A percentile compares a stretch with the other conserved stretches of the same genome.
These are phyloP conservation scores for Lanzia echinophila DNA, from an alignment of 2,329 filamentous ascomycete species.

Conservation along the genomic window DNA sequence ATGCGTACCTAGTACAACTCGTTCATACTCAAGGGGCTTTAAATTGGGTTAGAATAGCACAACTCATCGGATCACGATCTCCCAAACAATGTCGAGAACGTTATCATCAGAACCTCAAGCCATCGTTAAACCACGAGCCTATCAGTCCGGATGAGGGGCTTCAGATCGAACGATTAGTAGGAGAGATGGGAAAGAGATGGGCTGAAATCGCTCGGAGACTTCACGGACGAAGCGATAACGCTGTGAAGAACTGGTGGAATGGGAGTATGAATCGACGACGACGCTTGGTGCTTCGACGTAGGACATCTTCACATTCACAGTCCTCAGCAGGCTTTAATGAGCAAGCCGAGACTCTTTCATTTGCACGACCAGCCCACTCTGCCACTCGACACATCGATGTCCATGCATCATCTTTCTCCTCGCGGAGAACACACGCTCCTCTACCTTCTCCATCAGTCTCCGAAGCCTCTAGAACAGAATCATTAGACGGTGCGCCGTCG, in stretches of 20 bases:
- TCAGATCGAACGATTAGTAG: constrained; percentile 70
- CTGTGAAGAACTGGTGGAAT: constrained; percentile 98
- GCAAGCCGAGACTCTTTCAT: constrained; percentile 28
- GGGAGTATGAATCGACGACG: constrained; percentile 77
- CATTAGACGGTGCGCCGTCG: constrained; percentile 56
- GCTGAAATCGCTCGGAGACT: constrained; percentile 83
- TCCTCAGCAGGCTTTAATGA: constrained; percentile 25
- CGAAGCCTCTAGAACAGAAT: constrained; percentile 51
- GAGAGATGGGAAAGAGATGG: constrained; percentile 78
- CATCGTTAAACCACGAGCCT: constrained; percentile 63
- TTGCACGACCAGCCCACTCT: constrained; percentile 18
- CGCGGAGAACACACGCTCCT: constrained; percentile 44
- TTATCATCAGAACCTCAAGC: constrained; percentile 89
- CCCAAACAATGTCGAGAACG: constrained; percentile 94
- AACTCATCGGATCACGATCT: constrained; percentile 67
- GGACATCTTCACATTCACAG: constrained; percentile 22
- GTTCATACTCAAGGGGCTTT: constrained; percentile 66
- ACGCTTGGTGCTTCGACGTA: constrained; percentile 29
- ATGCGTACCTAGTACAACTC: constrained; percentile 61
- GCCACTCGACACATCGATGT: constrained; percentile 13
- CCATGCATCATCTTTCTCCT: constrained; percentile 23
- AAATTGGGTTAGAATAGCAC: constrained; percentile 87
- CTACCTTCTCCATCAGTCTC: constrained; percentile 60
- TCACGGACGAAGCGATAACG: constrained; percentile 83
- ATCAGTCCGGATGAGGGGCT: constrained; percentile 65